phyloP scores from a whole-genome alignment of 805 yeast species.

The Starmerella lactis-condensi region DNA sequence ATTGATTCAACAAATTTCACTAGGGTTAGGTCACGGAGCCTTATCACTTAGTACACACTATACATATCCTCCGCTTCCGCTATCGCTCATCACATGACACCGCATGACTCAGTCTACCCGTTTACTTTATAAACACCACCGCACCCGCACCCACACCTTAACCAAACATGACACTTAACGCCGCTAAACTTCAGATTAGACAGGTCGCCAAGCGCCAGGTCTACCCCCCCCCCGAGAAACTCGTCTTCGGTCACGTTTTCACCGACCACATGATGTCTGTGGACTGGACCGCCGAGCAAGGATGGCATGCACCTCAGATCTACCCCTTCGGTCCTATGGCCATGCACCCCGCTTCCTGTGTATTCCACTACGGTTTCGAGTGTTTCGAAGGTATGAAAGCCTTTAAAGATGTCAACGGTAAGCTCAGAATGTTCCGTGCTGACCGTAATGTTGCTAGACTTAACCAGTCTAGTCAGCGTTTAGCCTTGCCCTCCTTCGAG shows the following conservation, averaged over 20 bases:
- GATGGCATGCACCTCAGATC: slow-evolving; percentile 84
- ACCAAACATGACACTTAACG: slow-evolving; percentile 36
- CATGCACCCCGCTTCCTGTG: slow-evolving; percentile 77
- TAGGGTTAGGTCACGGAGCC: no score
- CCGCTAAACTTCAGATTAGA: slow-evolving; percentile 35
- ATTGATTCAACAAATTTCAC: no score
- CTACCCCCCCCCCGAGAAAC: slow-evolving; percentile 40
- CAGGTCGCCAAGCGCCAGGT: slow-evolving; percentile 33
- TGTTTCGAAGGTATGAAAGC: slow-evolving; percentile 94
- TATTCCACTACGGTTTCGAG: slow-evolving; percentile 87
- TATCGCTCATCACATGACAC: no score
- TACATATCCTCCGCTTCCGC: no score
- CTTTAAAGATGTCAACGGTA: slow-evolving; percentile 39
- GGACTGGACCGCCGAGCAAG: slow-evolving; percentile 58
- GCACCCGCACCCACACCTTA: no score
- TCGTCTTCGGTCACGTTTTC: slow-evolving; percentile 57
- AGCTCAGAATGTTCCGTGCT: slow-evolving; percentile 72
- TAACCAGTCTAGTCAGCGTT: slow-evolving; percentile 75
- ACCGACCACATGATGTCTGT: slow-evolving; percentile 77
- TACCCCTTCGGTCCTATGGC: slow-evolving; percentile 61
- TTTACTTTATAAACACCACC: no score
- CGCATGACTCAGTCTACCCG: no score
- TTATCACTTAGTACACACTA: no score
- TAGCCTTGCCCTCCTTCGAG: slow-evolving; percentile 76
- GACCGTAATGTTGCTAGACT: slow-evolving; percentile 82